Conservation (phyloP, 140 eudicot species). For the Oenanthe javanica region DNA sequence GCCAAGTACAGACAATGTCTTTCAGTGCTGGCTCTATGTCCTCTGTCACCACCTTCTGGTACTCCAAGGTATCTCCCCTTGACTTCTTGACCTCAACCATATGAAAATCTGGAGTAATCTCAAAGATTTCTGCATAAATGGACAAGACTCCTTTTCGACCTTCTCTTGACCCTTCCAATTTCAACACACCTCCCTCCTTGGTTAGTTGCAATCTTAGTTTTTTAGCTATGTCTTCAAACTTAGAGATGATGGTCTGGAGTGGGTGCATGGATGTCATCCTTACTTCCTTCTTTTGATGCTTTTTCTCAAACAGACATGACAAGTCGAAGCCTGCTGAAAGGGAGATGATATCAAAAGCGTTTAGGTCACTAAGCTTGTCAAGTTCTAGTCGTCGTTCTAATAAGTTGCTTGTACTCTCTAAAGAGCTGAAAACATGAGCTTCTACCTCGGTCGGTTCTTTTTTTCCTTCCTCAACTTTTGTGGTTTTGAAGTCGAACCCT, state of each 20-base stretch:
- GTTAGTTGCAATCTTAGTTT: conserved; percentile 33
- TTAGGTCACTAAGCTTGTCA: conserved; percentile 30
- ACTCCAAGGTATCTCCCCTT: conserved; percentile 22
- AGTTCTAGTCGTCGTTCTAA: conserved; percentile 15
- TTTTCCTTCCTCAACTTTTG: conserved; percentile 1
- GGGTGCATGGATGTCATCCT: conserved; percentile 33
- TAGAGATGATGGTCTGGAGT: conserved; percentile 33
- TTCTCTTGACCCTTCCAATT: conserved; percentile 37
- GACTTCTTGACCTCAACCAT: conserved; percentile 15
- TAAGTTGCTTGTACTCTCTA: neutral
- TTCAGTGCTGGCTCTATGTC: conserved; percentile 21
- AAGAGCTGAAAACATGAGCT: neutral
- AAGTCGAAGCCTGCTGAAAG: conserved; percentile 63
- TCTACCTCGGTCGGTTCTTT: conserved; percentile 9
- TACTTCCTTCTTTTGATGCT: conserved; percentile 29
- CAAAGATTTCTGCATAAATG: conserved; percentile 55
- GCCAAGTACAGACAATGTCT: conserved; percentile 24
- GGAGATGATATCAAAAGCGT: conserved; percentile 73
- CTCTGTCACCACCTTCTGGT: conserved; percentile 12
- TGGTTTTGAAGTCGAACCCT: conserved; percentile 29
- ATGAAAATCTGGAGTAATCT: conserved; percentile 35
- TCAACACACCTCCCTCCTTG: conserved; percentile 46
- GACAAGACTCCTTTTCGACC: conserved; percentile 42
- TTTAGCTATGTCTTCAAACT: conserved; percentile 49
- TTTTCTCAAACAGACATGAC: conserved; percentile 50